phyloP scores from a whole-genome alignment of 1,284 basidiomycete species.

The Athelia psychrophila region DNA sequence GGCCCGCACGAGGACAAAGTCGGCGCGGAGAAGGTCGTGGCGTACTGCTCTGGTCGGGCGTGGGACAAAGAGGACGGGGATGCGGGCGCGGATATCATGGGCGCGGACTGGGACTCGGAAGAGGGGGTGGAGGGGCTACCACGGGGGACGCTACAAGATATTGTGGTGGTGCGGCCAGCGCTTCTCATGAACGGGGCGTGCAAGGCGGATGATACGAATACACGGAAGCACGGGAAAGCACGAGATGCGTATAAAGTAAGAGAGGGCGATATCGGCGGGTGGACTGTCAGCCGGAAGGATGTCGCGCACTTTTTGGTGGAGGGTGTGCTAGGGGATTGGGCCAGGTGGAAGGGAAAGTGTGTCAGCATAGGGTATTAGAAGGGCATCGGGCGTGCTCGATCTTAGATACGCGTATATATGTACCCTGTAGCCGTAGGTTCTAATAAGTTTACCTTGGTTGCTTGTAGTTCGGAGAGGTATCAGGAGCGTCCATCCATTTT shows the following conservation, averaged over 20 bases:
- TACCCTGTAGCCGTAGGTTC: too few relatives aligned
- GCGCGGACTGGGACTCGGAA: conserved; percentile 38
- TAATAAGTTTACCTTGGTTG: too few relatives aligned
- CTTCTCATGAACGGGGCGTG: conserved; percentile 57
- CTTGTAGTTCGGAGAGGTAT: too few relatives aligned
- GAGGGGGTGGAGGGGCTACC: conserved; percentile 40
- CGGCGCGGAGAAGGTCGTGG: conserved; percentile 46
- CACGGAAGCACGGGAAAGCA: conserved; percentile 16
- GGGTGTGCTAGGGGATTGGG: conserved; percentile 46
- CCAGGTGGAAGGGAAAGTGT: conserved; percentile 46
- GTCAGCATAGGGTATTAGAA: conserved; percentile 39
- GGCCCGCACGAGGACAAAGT: conserved; percentile 55
- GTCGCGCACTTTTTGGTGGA: conserved; percentile 65
- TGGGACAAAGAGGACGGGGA: conserved; percentile 42
- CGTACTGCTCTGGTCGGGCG: conserved; percentile 40
- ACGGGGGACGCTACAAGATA: conserved; percentile 36
- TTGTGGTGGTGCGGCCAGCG: conserved; percentile 55
- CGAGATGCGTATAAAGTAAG: conserved; percentile 34
- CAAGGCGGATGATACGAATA: conserved; percentile 36
- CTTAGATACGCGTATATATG: too few relatives aligned
- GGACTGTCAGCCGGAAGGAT: conserved; percentile 58
- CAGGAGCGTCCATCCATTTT: too few relatives aligned
- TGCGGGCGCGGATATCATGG: conserved; percentile 34
- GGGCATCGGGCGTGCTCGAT: too few relatives aligned
- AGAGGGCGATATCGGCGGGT: conserved; percentile 38